Base-by-base conservation (phyloP, 2,329 filamentous ascomycete species). In the Diatrype stigma region DNA sequence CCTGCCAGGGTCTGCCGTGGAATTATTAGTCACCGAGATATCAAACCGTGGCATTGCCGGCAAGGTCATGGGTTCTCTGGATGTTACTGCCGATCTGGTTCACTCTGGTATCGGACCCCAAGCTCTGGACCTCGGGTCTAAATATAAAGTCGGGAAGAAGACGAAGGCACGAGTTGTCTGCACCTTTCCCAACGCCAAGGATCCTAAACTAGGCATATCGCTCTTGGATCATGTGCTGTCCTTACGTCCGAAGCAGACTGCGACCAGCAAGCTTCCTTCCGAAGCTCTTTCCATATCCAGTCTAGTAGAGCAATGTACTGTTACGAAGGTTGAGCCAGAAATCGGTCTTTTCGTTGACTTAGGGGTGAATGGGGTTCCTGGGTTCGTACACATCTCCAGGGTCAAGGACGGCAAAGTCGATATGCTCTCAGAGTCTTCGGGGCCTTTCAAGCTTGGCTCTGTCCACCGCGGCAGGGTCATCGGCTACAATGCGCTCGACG, bases 331-430 rank as follows among this genome's bases (percentile, higher is more conserved):
- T 2, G 88, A 95, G 58, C 76, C 85, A 5, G 84, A 86, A 3
- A 81, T 93, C 53, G 95, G 94, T 48, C 76, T 96, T 2, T 96
- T 95, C 62, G 78, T 92, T 16, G 82, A 89, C 58, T 71, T 93
- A 23, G 85, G 85, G 2, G 71, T 86, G 6, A 75, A 80, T 38
- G 81, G 85, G 28, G 75, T 93, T 2, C 76, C 82, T n/a, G 90
- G 90, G 10, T 99, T 96, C 63, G 91, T 95, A 21, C 94, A 99
- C 68, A 95, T 99, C 57, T 99, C 94, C 1, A 84, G 89, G 56
- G 81, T 99, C 54, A 88, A 93, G 52, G 93, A 99, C 67, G 86
- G 87, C 59, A 96, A 94, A 67, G 81, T 96, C 48, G 94, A 97
- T 56, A 82, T 82, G 1, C 76, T 99, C 5, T 89, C 89, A 14